Evolutionary conservation across 2,329 filamentous ascomycete genomes (phyloP), one percentile per base, ranked within the genome.

Genomic region (Didymosphaeria variabile): DNA sequence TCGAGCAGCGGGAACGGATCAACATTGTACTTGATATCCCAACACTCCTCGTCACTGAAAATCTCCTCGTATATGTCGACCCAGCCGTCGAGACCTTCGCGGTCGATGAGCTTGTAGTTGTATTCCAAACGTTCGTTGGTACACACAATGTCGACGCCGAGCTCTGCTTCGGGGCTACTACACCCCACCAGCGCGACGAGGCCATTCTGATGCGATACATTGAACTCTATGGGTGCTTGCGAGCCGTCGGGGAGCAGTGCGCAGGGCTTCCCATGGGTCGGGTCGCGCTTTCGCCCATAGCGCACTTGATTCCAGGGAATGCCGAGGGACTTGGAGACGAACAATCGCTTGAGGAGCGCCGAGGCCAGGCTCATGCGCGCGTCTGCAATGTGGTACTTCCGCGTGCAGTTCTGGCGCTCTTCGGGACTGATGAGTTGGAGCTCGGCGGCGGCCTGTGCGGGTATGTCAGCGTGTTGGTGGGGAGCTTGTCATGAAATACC

Each of bases 141-240:
- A 74, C 90, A 92, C 3, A 93, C 91, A n/a, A 94, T 82, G 75
- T 94, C 91, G 2, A 91, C 86, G 49, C 91, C 91, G 0, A 93
- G 83, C 49, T 90, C 80, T 3, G 80, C 76, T 23, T 79, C 76
- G 0, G 26, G 19, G 15, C 62, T 53, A 12, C 64, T 79, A 67
- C 75, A 78, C 70, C 67, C 89, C 13, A 90, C 83, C 32, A 94
- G 80, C 2, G 86, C 86, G 0, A 93, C 91, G 17, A 94, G 80
- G 1, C 91, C 91, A 9, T 89, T 89, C 80, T 94, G 91, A 76
- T 94, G 91, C 49, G 87, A 90, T 58, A 94, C 85, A 77, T 94
- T 94, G 83, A 94, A 94, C 64, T 90, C 87, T 40, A 88, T 77
- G 61, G 79, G 68, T 66, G 79, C 49, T 57, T 66, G 73, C 13